These are phyloP conservation scores for Erodium texanum DNA, from an alignment of 441 rosid genomes.

Conservation along the genomic window DNA sequence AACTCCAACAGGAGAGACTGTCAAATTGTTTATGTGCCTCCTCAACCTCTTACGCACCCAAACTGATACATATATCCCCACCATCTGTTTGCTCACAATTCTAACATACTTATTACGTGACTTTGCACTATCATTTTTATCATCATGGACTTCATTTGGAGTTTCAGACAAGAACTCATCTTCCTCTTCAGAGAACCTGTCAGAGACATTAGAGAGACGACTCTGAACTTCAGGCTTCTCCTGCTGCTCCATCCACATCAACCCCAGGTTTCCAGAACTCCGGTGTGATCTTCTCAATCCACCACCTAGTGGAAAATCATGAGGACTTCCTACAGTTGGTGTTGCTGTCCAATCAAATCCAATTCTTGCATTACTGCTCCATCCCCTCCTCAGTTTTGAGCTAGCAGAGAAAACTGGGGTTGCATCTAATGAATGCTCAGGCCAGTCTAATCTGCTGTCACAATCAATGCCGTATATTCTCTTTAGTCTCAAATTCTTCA, in stretches of 20 bases:
- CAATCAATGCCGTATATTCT: slow-evolving; percentile 41
- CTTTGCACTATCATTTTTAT: slow-evolving; percentile 16
- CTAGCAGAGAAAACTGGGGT: slow-evolving; percentile 46
- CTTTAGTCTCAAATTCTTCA: slow-evolving; percentile 30
- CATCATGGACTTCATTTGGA: slow-evolving; percentile 21
- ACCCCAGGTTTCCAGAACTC: slow-evolving; percentile 56
- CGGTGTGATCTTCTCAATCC: slow-evolving; percentile 54
- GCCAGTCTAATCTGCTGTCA: slow-evolving; percentile 62
- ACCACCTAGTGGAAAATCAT: slow-evolving; percentile 28
- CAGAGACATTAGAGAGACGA: slow-evolving; percentile 27
- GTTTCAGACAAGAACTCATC: slow-evolving; percentile 33
- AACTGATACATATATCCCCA: slow-evolving; percentile 82
- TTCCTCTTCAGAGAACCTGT: slow-evolving; percentile 42
- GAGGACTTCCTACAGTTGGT: slow-evolving; percentile 29
- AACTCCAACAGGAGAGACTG: slow-evolving; percentile 92
- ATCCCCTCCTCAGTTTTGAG: slow-evolving; percentile 51
- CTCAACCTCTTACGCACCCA: slow-evolving; percentile 86
- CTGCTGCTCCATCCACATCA: slow-evolving; percentile 35
- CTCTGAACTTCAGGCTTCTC: slow-evolving; percentile 38
- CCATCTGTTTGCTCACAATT: slow-evolving; percentile 97
- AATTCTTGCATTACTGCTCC: slow-evolving; percentile 62
- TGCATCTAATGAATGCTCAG: slow-evolving; percentile 67
- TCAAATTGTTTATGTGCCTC: slow-evolving; percentile 74
- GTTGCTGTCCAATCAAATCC: slow-evolving; percentile 42
- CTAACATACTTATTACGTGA: slow-evolving; percentile 52